Conservation (phyloP, 2,329 filamentous ascomycete genomes). For the Claviceps sp. region DNA sequence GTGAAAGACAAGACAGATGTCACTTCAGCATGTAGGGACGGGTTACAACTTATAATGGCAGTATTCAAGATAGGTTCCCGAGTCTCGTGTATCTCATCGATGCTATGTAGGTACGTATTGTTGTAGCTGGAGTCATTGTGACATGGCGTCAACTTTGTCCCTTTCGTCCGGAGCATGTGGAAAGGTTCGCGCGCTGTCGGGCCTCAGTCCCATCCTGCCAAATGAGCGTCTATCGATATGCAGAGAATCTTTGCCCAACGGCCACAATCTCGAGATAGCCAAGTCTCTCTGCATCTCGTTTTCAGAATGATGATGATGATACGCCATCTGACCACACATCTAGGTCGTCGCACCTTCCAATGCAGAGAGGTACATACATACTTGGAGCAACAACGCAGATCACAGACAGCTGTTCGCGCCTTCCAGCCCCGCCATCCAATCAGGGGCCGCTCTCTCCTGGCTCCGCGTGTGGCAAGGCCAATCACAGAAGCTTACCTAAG, state of each 20-base stretch:
- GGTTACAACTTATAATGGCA: background rate
- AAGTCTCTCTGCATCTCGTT: background rate
- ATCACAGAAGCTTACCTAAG: constrained; percentile 6
- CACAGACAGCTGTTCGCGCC: background rate
- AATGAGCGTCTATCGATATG: background rate
- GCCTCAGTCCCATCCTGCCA: background rate
- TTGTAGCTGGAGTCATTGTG: too few species aligned
- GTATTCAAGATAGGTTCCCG: too few species aligned
- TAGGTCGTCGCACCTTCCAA: background rate
- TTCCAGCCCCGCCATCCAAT: background rate
- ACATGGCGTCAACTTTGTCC: too few species aligned
- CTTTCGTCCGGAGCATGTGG: background rate
- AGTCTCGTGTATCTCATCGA: too few species aligned
- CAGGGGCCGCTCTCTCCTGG: background rate
- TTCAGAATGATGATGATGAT: background rate
- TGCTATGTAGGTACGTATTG: too few species aligned
- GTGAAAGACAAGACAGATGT: background rate
- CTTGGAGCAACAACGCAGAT: background rate
- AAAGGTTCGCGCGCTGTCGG: background rate
- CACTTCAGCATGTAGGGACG: background rate
- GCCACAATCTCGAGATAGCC: background rate
- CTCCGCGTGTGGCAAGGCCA: background rate
- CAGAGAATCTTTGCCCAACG: background rate
- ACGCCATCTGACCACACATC: too few species aligned
- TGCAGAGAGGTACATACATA: background rate